Conservation (phyloP, 148 eudicot species). For the Agrostemma githago region DNA sequence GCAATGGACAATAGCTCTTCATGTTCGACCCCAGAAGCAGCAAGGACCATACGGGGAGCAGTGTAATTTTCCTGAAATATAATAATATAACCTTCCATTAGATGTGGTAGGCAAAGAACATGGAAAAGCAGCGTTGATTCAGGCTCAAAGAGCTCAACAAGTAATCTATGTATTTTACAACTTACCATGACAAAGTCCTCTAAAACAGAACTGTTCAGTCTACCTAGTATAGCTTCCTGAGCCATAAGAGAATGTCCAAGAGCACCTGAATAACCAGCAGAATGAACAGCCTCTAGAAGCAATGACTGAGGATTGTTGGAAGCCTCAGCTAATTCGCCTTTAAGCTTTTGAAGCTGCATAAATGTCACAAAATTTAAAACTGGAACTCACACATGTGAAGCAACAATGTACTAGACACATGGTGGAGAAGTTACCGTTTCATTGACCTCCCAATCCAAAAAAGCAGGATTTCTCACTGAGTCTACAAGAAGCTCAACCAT, state of each 20-base stretch:
- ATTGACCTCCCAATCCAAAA: slow-evolving; percentile 93
- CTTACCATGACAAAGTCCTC: slow-evolving; percentile 85
- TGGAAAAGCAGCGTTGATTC: neutral
- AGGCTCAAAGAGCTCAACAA: neutral
- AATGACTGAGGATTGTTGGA: slow-evolving; percentile 77
- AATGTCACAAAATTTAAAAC: slow-evolving; percentile 4
- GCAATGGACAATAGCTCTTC: slow-evolving; percentile 69
- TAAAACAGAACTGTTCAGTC: slow-evolving; percentile 54
- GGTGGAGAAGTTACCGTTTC: slow-evolving; percentile 61
- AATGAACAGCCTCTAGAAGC: slow-evolving; percentile 82
- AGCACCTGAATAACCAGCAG: slow-evolving; percentile 85
- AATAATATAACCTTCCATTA: slow-evolving; percentile 18
- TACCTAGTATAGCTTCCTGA: slow-evolving; percentile 56
- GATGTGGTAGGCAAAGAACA: neutral
- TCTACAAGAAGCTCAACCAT: slow-evolving; percentile 97
- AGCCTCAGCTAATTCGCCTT: slow-evolving; percentile 65
- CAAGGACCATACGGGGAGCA: slow-evolving; percentile 87
- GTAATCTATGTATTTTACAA: slow-evolving; percentile 11
- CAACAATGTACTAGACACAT: neutral
- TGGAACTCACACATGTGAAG: neutral
- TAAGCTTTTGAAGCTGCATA: slow-evolving; percentile 66
- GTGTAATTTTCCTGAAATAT: slow-evolving; percentile 69
- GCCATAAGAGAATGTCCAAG: slow-evolving; percentile 73
- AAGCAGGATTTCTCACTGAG: slow-evolving; percentile 88
- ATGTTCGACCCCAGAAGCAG: slow-evolving; percentile 95